A percentile compares a stretch with the other conserved stretches of the same genome.
Evolutionary conservation across 2,329 filamentous ascomycete species (phyloP).

Genomic region (Eutypella sp.): DNA sequence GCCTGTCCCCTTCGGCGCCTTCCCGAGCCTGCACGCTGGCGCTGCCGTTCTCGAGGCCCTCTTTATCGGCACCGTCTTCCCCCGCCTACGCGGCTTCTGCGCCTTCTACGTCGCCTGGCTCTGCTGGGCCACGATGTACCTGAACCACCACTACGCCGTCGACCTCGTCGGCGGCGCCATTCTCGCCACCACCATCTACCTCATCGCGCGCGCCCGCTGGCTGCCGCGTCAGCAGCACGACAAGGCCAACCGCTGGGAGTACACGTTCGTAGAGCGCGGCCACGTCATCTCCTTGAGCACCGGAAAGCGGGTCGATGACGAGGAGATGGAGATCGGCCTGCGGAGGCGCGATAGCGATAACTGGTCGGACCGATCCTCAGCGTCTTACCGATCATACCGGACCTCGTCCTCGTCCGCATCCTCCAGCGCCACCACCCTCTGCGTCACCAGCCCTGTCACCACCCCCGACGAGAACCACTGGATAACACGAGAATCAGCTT

Average conservation of each 20-base stretch:
- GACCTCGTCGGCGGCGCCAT: conserved; percentile 85
- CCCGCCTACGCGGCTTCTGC: conserved; percentile 73
- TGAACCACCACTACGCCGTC: conserved; percentile 94
- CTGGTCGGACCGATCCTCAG: background rate
- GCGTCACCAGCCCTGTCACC: too few relatives aligned
- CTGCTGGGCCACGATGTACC: conserved; percentile 98
- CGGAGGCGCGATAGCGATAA: background rate
- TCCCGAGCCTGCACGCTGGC: conserved; percentile 87
- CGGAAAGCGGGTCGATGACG: too few relatives aligned
- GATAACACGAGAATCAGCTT: too few relatives aligned
- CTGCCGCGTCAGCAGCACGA: conserved; percentile 76
- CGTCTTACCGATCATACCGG: too few relatives aligned
- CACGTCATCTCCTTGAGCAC: too few relatives aligned
- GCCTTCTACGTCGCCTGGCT: conserved; percentile 85
- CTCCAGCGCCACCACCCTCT: too few relatives aligned
- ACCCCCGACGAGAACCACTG: too few relatives aligned
- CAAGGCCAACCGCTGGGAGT: conserved; percentile 89
- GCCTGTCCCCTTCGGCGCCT: conserved; percentile 89
- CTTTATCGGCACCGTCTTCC: conserved; percentile 92
- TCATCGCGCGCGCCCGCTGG: conserved; percentile 74
- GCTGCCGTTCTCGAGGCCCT: conserved; percentile 85
- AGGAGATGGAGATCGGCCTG: conserved; percentile 20
- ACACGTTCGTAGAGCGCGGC: too few relatives aligned
- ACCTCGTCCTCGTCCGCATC: too few relatives aligned
- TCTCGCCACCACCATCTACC: conserved; percentile 73